Percentiles rank a stretch among this genome's conserved stretches.
Evolutionary conservation across 805 yeast genomes (phyloP).

Genomic region (Monosporozyma aquatica): DNA sequence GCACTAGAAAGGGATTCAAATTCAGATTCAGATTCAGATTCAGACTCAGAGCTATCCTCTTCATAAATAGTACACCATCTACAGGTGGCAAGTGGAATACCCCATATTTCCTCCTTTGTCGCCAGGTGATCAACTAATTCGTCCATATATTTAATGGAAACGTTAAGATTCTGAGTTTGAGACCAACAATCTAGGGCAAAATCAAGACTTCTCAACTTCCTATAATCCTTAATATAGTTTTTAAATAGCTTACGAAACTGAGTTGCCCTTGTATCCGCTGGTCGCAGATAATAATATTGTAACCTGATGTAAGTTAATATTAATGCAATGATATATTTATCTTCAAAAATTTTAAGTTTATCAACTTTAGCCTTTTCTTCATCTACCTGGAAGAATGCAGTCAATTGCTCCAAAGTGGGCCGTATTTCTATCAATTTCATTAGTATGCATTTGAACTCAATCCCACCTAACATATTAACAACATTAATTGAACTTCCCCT

Average conservation of each 20-base stretch:
- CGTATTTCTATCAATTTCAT: conserved; percentile 69
- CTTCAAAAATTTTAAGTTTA: conserved; percentile 35
- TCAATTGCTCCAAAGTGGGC: conserved; percentile 38
- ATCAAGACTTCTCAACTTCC: conserved; percentile 50
- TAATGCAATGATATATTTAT: conserved; percentile 43
- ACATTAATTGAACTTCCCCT: conserved; percentile 10
- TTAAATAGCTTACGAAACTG: conserved; percentile 46
- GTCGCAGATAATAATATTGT: conserved; percentile 21
- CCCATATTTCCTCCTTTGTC: conserved; percentile 52
- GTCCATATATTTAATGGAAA: conserved; percentile 49
- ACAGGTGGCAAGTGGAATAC: conserved; percentile 63
- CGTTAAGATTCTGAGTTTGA: conserved; percentile 13
- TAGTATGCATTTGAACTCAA: conserved; percentile 46
- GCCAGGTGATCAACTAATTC: conserved; percentile 61
- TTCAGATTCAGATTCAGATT: conserved; percentile 10
- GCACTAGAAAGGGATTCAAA: too few species aligned
- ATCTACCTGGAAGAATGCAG: conserved; percentile 32
- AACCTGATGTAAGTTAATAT: conserved; percentile 56
- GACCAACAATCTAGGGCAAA: conserved; percentile 31
- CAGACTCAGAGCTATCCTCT: conserved; percentile 19
- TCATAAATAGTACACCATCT: conserved; percentile 25
- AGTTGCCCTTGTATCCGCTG: conserved; percentile 36
- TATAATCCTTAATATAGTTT: conserved; percentile 50
- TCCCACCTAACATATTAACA: conserved; percentile 24
- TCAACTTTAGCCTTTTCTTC: conserved; percentile 34